Base-by-base conservation (phyloP, 1,139 yeast genomes). In the Maudiozyma humilis region DNA sequence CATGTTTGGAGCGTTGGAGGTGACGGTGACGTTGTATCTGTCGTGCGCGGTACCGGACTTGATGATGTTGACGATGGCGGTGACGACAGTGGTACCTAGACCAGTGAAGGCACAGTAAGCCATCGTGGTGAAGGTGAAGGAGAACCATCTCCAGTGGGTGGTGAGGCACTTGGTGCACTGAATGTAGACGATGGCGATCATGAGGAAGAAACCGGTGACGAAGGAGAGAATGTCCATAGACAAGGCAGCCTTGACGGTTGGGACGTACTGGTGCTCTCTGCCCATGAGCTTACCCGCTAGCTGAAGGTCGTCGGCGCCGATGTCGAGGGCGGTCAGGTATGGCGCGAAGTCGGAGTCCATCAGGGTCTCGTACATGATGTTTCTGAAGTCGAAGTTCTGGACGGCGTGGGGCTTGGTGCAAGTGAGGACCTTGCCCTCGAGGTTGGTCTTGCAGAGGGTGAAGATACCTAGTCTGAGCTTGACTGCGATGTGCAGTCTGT, bases 21-120 rank as follows among this genome's bases (percentile, higher is more conserved):
- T 50, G 43, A 55, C 55, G 20, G 49, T 47, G 15, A 62, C 66
- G 40, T 54, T 56, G 47, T 50, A 62, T 16, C 50, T 46, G 43
- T 62, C 66, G 4, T 54, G 49, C 5, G 56, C 46, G 19, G 62
- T 56, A 50, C 65, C 66, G 12, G 52, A 46, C 33, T 62, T 61
- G 47, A 62, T 59, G 37, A 60, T 54, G 27, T 52, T 50, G 40
- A 57, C 46, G 38, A 59, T 51, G n/a, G 56, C 59, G 8, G 59
- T 55, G 33, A 55, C 46, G 30, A 60, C 53, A 36, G 58, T 51
- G 31, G 59, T 57, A 20, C 59, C 53, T 27, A 58, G 41, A 38
- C 62, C 54, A 29, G 56, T 51, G 51, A 57, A 57, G 32, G 54
- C 30, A 30, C 53, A 47, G 40, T 47, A 50, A 30, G 42, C 49